Base-by-base conservation (phyloP, 495 filamentous ascomycete species). In the Amniculicola lignicola region DNA sequence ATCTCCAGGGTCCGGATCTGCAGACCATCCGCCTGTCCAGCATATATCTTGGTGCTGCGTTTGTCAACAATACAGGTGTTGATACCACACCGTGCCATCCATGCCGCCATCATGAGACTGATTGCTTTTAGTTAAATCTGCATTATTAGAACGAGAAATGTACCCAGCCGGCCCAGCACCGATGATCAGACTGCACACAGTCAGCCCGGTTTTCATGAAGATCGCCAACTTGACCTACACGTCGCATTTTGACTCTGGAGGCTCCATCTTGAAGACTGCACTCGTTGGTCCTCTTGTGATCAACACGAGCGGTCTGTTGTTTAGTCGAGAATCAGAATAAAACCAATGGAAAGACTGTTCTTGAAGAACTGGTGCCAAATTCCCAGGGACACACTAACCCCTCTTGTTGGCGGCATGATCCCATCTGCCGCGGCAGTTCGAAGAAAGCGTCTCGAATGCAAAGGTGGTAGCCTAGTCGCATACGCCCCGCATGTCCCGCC, bases 161-260 rank as follows among this genome's bases (percentile, higher is more conserved):
- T 60, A 63, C 60, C 78, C 82, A 0, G 82, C 77, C 0, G 84
- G 83, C n/a, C 83, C 83, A n/a, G 83, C 82, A 7, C 84, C 84
- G 19, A 86, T 67, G 25, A 86, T 80, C 44, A 87, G 69, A 6
- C 63, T 66, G 22, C 14, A 12, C 28, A 10, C 2, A 3, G 1
- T 16, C 33, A 7, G 7, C 29, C 29, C 29, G 7, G 29, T 33
- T 33, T 33, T n/a, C 29, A 33, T 33, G 7, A 7, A 33, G n/a
- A 7, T 33, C 7, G 29, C n/a, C 7, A n/a, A 16, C 9, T 11
- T 1, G 4, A 54, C 62, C 31, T 42, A 61, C 62, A 65, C 62
- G 37, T 65, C 62, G 48, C 52, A 52, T 40, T 55, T 57, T n/a
- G 62, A 65, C 24, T 61, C 57, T 39, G 52, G 62, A 21, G 24